Evolutionary conservation across 768 basidiomycete species (phyloP).

Genomic region (Phylloporus sp.): DNA sequence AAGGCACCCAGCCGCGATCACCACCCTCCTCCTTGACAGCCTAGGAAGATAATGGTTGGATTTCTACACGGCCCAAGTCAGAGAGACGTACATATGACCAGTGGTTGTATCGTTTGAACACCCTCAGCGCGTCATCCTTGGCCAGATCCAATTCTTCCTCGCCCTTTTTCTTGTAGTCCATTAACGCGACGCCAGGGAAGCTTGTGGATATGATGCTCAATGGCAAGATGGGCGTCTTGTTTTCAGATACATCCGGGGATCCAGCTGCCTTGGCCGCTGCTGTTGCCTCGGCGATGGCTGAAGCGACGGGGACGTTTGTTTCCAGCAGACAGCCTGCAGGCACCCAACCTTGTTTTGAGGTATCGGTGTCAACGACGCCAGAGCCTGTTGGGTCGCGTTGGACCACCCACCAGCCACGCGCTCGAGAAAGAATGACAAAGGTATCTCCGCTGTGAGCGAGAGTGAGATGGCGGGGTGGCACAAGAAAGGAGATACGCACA

Average conservation of each 20-base stretch:
- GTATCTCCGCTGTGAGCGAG: constrained; percentile 67
- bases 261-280: constrained; percentile 50
- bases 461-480: constrained; percentile 7
- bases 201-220: constrained; percentile 93
- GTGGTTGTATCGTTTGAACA: constrained; percentile 98
- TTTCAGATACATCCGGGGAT: constrained; percentile 35
- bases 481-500: constrained; percentile 49
- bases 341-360: constrained; percentile 90
- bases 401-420: constrained; percentile 99
- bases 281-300: constrained; percentile 78
- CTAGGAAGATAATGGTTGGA: constrained; percentile 35
- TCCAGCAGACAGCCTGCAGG: constrained; percentile 96
- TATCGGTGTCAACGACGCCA: constrained; percentile 71
- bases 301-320: constrained; percentile 84
- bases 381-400: constrained; percentile 88
- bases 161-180: constrained; percentile 94
- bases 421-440: constrained; percentile 86
- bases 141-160: constrained; percentile 86
- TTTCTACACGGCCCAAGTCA: neutral
- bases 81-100: constrained; percentile 77
- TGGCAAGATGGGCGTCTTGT: constrained; percentile 79
- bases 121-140: constrained; percentile 84
- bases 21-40: constrained; percentile 92
- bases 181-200: constrained; percentile 92
- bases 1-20: constrained; percentile 95